phyloP scores from a whole-genome alignment of 1,139 yeast genomes.

The Yamadazyma atmosphaerica region DNA sequence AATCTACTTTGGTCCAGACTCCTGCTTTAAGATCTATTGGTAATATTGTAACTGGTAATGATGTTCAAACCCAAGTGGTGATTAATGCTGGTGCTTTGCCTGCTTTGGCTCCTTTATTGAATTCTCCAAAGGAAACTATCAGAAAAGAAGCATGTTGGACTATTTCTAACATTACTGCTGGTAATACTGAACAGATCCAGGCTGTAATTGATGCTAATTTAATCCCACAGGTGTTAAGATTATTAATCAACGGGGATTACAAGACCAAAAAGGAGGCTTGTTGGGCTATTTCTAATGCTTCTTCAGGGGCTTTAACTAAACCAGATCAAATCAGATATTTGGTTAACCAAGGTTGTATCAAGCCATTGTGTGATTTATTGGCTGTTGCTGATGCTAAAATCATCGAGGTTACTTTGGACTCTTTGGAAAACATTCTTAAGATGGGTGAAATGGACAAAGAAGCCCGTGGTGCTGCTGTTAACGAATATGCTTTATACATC shows the following conservation, averaged over 20 bases:
- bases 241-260: slow-evolving; percentile 82
- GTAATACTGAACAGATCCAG: slow-evolving; percentile 92
- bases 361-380: slow-evolving; percentile 92
- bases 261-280: slow-evolving; percentile 98
- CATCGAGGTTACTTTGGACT: slow-evolving; percentile 93
- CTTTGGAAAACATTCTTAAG: slow-evolving; percentile 87
- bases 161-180: slow-evolving; percentile 95
- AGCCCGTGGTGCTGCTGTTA: slow-evolving; percentile 62
- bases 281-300: slow-evolving; percentile 98
- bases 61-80: slow-evolving; percentile 90
- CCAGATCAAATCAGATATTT: slow-evolving; percentile 94
- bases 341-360: slow-evolving; percentile 94
- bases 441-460: slow-evolving; percentile 94
- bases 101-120: slow-evolving; percentile 77
- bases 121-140: slow-evolving; percentile 86
- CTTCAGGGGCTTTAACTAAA: slow-evolving; percentile 88
- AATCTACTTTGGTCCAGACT: slow-evolving; percentile 85
- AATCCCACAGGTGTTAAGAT: slow-evolving; percentile 87
- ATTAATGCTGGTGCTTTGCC: slow-evolving; percentile 91
- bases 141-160: slow-evolving; percentile 99
- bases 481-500: slow-evolving; percentile 85
- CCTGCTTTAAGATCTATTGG: slow-evolving; percentile 98
- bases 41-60: slow-evolving; percentile 96
- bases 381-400: slow-evolving; percentile 87
- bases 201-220: slow-evolving; percentile 94